These are phyloP conservation scores for Paramecium octaurelia DNA, from an alignment of 73 alveolate species.

Conservation along the genomic window DNA sequence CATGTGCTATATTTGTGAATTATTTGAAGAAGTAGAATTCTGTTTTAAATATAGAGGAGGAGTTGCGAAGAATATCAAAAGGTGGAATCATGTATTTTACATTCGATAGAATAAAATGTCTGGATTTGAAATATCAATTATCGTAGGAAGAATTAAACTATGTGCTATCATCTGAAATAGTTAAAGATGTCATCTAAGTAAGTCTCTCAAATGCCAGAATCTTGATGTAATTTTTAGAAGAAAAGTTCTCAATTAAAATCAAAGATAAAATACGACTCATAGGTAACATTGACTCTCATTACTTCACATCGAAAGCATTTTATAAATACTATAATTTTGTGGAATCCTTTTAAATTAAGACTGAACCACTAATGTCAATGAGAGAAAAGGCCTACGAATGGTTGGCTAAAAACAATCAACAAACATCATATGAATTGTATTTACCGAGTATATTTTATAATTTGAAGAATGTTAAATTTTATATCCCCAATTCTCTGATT, in stretches of 20 bases:
- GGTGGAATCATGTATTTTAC: neutral
- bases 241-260: neutral
- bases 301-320: neutral
- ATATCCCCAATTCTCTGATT: neutral
- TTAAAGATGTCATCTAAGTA: neutral
- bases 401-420: neutral
- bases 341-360: neutral
- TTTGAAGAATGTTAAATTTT: neutral
- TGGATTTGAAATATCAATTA: neutral
- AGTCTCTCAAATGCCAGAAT: neutral
- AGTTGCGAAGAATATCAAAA: neutral
- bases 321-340: neutral
- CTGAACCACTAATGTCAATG: neutral
- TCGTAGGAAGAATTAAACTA: neutral
- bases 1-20: conserved; percentile 17
- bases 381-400: neutral
- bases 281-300: neutral
- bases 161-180: neutral
- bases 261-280: neutral
- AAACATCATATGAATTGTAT: neutral
- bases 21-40: neutral
- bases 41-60: neutral
- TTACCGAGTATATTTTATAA: neutral
- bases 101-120: conserved; percentile 30
- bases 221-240: neutral